Conservation (phyloP, 306 rosid genomes). For the Pachyrhizus erosus region DNA sequence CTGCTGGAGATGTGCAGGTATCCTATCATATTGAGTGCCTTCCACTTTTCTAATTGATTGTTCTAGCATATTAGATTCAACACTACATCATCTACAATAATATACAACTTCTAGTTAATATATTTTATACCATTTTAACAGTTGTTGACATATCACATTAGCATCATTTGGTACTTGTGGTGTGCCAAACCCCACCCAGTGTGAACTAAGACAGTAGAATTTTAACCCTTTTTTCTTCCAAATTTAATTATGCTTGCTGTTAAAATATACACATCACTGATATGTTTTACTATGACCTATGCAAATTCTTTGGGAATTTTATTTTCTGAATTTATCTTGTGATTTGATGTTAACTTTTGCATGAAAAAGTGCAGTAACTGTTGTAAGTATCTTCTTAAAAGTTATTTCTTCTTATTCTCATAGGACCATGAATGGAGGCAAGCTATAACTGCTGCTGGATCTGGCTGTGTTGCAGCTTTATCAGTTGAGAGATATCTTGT, state of each 20-base stretch:
- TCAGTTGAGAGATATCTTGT: constrained; percentile 96
- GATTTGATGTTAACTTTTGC: constrained; percentile 28
- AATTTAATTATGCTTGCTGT: constrained; percentile 10
- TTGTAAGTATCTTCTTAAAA: constrained; percentile 10
- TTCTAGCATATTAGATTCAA: not conserved
- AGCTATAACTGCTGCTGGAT: constrained; percentile 97
- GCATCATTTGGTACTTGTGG: not conserved
- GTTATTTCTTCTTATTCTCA: constrained; percentile 14
- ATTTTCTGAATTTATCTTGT: constrained; percentile 31
- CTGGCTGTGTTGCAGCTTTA: constrained; percentile 96
- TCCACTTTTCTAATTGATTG: constrained; percentile 1
- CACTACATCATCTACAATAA: not conserved
- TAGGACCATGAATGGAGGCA: constrained; percentile 99
- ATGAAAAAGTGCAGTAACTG: not conserved
- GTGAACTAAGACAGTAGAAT: not conserved
- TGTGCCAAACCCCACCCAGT: not conserved
- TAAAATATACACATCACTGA: not conserved
- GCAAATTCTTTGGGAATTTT: constrained; percentile 26
- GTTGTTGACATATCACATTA: not conserved
- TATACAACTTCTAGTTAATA: constrained; percentile 5
- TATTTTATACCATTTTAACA: not conserved
- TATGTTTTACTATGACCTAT: constrained; percentile 1
- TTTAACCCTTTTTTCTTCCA: constrained; percentile 8
- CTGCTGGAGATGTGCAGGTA: constrained; percentile 99
- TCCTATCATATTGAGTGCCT: constrained; percentile 49